phyloP scores from a whole-genome alignment of 768 basidiomycete species.

The Tephrocybe sp. region DNA sequence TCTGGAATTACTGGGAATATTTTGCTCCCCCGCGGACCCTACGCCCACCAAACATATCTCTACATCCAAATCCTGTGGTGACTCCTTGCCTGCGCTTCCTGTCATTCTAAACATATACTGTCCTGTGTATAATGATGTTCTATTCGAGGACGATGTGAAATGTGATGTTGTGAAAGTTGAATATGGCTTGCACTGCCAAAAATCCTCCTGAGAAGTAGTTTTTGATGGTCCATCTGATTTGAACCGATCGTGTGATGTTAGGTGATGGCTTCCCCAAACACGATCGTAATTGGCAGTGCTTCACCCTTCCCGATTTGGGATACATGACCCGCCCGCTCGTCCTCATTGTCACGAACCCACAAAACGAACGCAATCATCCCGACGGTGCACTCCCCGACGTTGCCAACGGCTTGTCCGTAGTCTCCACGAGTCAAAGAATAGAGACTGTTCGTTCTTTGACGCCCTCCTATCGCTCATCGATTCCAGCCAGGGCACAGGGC shows the following conservation, averaged over 20 bases:
- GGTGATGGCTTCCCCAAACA: slow-evolving; percentile 18
- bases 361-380: slow-evolving; percentile 11
- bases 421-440: no score
- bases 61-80: slow-evolving; percentile 5
- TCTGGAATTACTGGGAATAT: slow-evolving; percentile 17
- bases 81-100: background rate
- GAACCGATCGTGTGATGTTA: no score
- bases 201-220: background rate
- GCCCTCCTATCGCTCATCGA: background rate
- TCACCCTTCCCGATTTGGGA: slow-evolving; percentile 33
- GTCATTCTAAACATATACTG: background rate
- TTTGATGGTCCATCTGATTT: slow-evolving; percentile 9
- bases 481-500: background rate
- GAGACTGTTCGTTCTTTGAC: no score
- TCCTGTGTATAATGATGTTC: background rate
- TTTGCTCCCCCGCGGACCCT: slow-evolving; percentile 14
- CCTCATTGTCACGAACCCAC: background rate
- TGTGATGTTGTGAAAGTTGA: background rate
- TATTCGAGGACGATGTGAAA: background rate
- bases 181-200: background rate
- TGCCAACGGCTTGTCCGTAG: slow-evolving; percentile 9
- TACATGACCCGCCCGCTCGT: slow-evolving; percentile 31
- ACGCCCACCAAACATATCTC: slow-evolving; percentile 19
- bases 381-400: slow-evolving; percentile 11
- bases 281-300: slow-evolving; percentile 23